phyloP scores from a whole-genome alignment of 345 rosid species.

The Turnera subulata region DNA sequence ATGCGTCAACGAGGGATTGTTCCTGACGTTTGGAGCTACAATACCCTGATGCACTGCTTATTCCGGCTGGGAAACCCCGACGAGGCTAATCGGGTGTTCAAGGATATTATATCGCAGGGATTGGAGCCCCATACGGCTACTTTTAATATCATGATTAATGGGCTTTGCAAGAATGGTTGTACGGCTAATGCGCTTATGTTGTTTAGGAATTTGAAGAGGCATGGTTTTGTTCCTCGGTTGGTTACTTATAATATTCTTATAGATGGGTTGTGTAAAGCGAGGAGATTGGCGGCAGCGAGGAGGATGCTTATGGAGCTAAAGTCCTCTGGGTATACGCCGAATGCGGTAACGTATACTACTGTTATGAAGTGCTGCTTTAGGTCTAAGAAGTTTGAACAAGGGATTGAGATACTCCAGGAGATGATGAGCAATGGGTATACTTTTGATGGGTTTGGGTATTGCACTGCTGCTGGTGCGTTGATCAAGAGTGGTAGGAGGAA shows the following conservation, averaged over 20 bases:
- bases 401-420: slow-evolving; percentile 48
- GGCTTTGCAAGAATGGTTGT: slow-evolving; percentile 69
- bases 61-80: slow-evolving; percentile 61
- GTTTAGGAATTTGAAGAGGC: slow-evolving; percentile 45
- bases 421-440: slow-evolving; percentile 66
- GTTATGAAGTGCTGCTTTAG: slow-evolving; percentile 59
- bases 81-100: slow-evolving; percentile 54
- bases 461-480: slow-evolving; percentile 58
- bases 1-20: slow-evolving; percentile 51
- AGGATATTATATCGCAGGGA: slow-evolving; percentile 34
- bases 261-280: slow-evolving; percentile 61
- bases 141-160: slow-evolving; percentile 66
- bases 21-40: slow-evolving; percentile 85
- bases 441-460: slow-evolving; percentile 74
- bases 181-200: slow-evolving; percentile 45
- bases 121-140: slow-evolving; percentile 45
- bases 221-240: slow-evolving; percentile 54
- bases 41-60: slow-evolving; percentile 72
- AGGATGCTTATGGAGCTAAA: slow-evolving; percentile 52
- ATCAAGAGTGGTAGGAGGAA: slow-evolving; percentile 51
- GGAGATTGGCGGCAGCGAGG: slow-evolving; percentile 50
- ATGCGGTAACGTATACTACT: slow-evolving; percentile 70
- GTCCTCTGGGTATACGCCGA: slow-evolving; percentile 48
- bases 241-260: slow-evolving; percentile 72
- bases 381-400: slow-evolving; percentile 48